These are phyloP conservation scores for Marchantia paleacea DNA, from an alignment of 225 moss, liverwort and hornwort genomes.

Conservation along the genomic window DNA sequence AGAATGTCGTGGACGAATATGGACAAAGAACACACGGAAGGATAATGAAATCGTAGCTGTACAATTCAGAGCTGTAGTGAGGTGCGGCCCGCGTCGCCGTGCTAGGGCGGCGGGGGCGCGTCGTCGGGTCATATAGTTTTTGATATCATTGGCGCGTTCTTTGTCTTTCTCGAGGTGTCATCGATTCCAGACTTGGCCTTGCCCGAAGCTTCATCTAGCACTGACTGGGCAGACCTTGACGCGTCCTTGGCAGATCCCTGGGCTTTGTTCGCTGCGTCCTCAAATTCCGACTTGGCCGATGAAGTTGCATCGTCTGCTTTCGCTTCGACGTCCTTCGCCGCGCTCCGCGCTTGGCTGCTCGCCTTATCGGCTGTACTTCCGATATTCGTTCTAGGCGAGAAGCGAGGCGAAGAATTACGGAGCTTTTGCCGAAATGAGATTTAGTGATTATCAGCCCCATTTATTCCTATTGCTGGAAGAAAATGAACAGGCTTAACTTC, in stretches of 20 bases:
- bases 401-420: no score
- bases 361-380: neutral
- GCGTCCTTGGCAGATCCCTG: neutral
- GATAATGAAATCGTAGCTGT: no score
- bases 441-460: no score
- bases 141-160: slow-evolving; percentile 3
- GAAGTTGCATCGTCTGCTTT: slow-evolving; percentile 10
- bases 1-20: no score
- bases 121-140: no score
- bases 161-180: neutral
- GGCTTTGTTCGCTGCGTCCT: neutral
- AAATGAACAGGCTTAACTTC: no score
- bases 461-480: no score
- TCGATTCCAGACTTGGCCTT: slow-evolving; percentile 8
- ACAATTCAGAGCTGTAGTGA: no score
- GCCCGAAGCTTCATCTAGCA: neutral
- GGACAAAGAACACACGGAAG: no score
- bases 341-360: neutral
- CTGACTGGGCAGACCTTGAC: neutral
- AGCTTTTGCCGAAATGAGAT: no score
- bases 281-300: slow-evolving; percentile 7
- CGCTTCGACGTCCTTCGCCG: neutral
- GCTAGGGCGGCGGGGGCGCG: no score
- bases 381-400: neutral
- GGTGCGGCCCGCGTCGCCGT: no score